Evolutionary conservation across 1,284 basidiomycete genomes (phyloP).

Genomic region (Vanrija pseudolonga): DNA sequence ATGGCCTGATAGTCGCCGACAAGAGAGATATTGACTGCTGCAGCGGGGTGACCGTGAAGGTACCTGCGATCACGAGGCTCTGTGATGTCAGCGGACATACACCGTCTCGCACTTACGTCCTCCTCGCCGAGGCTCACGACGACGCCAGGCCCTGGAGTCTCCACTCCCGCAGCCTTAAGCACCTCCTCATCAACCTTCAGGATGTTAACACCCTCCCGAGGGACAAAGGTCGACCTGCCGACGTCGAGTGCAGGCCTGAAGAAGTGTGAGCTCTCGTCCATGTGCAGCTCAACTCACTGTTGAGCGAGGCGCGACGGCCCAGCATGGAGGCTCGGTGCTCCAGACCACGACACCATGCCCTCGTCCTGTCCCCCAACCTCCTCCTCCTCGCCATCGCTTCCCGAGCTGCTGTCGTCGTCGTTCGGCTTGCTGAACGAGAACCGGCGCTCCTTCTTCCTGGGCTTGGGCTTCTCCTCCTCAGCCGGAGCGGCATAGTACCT

Average conservation of each 20-base stretch:
- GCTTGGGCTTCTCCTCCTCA: conserved; percentile 1
- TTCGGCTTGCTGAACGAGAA: conserved; percentile 35
- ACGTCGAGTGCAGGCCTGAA: conserved; percentile 3
- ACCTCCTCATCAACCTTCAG: conserved; percentile 8
- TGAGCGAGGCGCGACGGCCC: conserved; percentile 2
- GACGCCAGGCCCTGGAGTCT: conserved; percentile 22
- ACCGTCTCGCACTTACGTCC: conserved; percentile 30
- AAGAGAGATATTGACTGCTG: conserved; percentile 27
- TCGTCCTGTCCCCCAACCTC: conserved; percentile 12
- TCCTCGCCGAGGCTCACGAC: conserved; percentile 30
- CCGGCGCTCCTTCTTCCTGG: conserved; percentile 8
- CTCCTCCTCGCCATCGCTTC: conserved; percentile 13
- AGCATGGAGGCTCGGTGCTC: conserved; percentile 12
- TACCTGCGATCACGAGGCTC: conserved; percentile 37
- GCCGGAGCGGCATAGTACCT: conserved; percentile 1
- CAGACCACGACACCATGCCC: conserved; percentile 23
- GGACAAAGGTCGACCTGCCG: conserved; percentile 21
- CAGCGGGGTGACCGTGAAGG: conserved; percentile 37
- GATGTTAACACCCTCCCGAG: conserved; percentile 26
- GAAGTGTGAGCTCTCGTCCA: too few species aligned
- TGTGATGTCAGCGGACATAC: not conserved
- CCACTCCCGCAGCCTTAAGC: conserved; percentile 19
- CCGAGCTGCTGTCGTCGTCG: conserved; percentile 5
- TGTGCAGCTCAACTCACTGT: conserved; percentile 7
- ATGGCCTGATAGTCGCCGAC: conserved; percentile 47